Base-by-base conservation (phyloP, 2,329 filamentous ascomycete species). In the Xylariaceae sp. region DNA sequence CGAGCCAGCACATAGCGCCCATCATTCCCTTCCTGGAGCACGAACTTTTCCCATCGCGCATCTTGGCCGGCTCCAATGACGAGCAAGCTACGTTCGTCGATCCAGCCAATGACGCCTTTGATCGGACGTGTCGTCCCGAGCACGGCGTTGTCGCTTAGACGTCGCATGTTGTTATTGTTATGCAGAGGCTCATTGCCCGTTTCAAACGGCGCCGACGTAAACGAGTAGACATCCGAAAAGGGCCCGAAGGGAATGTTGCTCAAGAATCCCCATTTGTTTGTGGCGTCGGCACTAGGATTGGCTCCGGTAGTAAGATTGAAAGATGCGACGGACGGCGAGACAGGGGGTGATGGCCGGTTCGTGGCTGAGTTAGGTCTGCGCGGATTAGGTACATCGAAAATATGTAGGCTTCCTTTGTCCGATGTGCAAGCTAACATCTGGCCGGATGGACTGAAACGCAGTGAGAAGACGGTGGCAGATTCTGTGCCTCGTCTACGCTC, bases 331-430 rank as follows among this genome's bases (percentile, higher is more conserved):
- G 56, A 55, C 12, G 51, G 45, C n/a, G 56, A 49, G 36, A 45
- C 47, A 48, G 59, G 63, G 42, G 54, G 48, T n/a, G 48, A 45
- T 42, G 57, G 31, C 14, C 55, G 53, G 47, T 57, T 46, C 49
- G 60, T 41, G 41, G 51, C 48, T 5, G 57, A 59, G 12, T 47
- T 11, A 34, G 60, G 49, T 74, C 46, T 74, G 33, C 64, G 75
- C 9, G 76, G 73, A 53, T 81, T 79, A 4, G 87, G 87, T 1
- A 97, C 79, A 65, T 97, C 91, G 66, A 97, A 99, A 36, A 99
- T 81, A 71, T 99, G 94, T 11, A 99, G 78, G 0, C 92, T 99
- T 6, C 90, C 92, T 72, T 97, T 99, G 76, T 99, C 94, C 1
- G 92, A 97, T 1, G 93, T 97, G 56, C 91, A 93, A 22, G 94